Percentiles rank a stretch among this genome's conserved stretches.
These are phyloP conservation scores for Picochlorum sp. DNA, from an alignment of 139 green algal species.

Conservation along the genomic window DNA sequence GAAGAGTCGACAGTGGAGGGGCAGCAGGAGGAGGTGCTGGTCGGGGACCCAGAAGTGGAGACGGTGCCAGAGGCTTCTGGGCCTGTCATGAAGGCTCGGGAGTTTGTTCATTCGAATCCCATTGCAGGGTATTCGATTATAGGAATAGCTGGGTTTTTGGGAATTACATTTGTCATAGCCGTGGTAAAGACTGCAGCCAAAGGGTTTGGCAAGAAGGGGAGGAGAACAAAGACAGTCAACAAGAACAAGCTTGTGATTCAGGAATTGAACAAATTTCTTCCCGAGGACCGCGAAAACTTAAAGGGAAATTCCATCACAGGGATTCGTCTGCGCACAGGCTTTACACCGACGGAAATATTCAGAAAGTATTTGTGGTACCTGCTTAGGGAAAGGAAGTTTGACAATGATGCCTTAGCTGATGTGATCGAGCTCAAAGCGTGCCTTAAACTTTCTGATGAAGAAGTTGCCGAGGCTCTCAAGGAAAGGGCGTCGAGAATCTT, in stretches of 20 bases:
- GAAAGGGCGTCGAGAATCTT: constrained; percentile 79
- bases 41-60: too few species aligned
- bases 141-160: constrained; percentile 30
- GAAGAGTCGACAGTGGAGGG: too few species aligned
- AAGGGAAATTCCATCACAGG: constrained; percentile 31
- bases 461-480: constrained; percentile 67
- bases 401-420: constrained; percentile 78
- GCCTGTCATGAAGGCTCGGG: not conserved
- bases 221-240: constrained; percentile 54
- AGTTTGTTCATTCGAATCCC: not conserved
- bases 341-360: constrained; percentile 81
- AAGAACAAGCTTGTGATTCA: constrained; percentile 67
- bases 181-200: constrained; percentile 32
- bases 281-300: constrained; percentile 47
- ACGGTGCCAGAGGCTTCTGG: too few species aligned
- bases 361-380: constrained; percentile 97
- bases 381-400: constrained; percentile 86
- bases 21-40: too few species aligned
- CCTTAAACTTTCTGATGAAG: constrained; percentile 19
- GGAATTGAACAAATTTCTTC: constrained; percentile 63
- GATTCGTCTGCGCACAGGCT: constrained; percentile 36
- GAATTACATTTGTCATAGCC: constrained; percentile 40
- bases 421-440: constrained; percentile 72
- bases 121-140: not conserved
- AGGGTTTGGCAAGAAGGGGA: constrained; percentile 30